Base-by-base conservation (phyloP, 2,329 filamentous ascomycete genomes). In the Fusarium sp. region DNA sequence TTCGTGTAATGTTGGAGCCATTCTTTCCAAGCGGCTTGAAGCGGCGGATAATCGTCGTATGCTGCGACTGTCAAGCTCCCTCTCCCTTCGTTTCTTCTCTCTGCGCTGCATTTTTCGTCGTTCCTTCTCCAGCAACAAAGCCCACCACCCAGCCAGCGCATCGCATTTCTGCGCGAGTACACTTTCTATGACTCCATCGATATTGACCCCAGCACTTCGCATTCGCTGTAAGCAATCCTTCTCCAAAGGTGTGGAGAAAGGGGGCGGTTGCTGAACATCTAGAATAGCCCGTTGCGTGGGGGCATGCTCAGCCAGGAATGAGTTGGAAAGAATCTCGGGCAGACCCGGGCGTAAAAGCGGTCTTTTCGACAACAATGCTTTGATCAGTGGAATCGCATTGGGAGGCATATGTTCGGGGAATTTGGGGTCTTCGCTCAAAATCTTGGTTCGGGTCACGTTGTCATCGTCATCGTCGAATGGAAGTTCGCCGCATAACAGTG, bases 391-490 rank as follows among this genome's bases (percentile, higher is more conserved):
- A 69, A 92, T 89, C 6, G 94, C 94, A 72, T 94, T 92, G 30
- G 88, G 84, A 0, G 94, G 89, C 29, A 99, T 85, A 74, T 92
- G 89, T 6, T 94, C 91, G 6, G 94, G 94, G 78, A 92, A 98
- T 59, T 89, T 90, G 0, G 95, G 94, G 62, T 98, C 96, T 58
- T 95, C 91, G 8, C 89, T 89, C 59, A 99, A 82, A 62, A 99
- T 99, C 79, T 89, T 92, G 12, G 85, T 88, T 75, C 97, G 94
- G 32, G 96, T 99, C 32, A 91, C 86, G 69, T 89, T 91, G 78
- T 99, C 96, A 76, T 97, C 92, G 78, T 99, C 96, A 71, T 98
- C 96, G 80, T 99, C 96, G 75, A 97, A 99, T 0, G 96, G 96
- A 43, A 99, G 85, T 80, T 96, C 93, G 58, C 93, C 93, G 67